Evolutionary conservation across 2,329 filamentous ascomycete genomes (phyloP).

Genomic region (Aspergillus pseudoterreus): DNA sequence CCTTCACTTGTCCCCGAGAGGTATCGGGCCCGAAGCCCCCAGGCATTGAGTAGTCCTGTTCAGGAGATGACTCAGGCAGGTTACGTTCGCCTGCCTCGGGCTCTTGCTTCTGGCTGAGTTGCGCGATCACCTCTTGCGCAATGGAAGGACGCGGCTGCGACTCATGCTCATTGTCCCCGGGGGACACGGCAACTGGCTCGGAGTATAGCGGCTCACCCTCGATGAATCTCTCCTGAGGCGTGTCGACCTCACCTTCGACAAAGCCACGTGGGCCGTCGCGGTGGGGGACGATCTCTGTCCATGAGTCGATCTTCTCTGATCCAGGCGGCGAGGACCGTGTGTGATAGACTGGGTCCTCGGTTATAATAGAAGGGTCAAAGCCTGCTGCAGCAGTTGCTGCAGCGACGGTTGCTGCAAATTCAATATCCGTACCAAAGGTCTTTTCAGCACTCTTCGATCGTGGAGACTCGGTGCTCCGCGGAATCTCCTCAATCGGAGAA

Average conservation of each 20-base stretch:
- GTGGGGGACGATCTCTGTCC: constrained; percentile 48
- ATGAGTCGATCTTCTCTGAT: constrained; percentile 51
- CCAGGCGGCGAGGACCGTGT: constrained; percentile 62
- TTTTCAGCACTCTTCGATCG: constrained; percentile 7
- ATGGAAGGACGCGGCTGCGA: constrained; percentile 11
- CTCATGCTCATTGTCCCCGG: neutral
- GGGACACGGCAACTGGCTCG: constrained; percentile 14
- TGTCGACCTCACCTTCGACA: constrained; percentile 49
- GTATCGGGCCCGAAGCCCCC: constrained; percentile 27
- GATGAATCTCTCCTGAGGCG: constrained; percentile 31
- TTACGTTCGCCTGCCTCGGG: neutral
- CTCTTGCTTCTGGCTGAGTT: constrained; percentile 17
- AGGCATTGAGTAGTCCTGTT: constrained; percentile 29
- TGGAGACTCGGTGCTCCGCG: constrained; percentile 1
- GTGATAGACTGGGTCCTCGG: constrained; percentile 62
- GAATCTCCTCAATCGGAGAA: neutral
- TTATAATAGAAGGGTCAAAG: constrained; percentile 68
- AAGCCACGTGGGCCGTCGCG: constrained; percentile 40
- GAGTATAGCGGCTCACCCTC: constrained; percentile 17
- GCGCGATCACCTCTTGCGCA: constrained; percentile 23
- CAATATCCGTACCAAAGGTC: constrained; percentile 56
- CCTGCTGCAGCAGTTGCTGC: constrained; percentile 66
- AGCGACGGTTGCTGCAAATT: constrained; percentile 66
- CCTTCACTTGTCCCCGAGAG: neutral
- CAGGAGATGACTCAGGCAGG: constrained; percentile 13